A percentile compares a stretch with the other conserved stretches of the same genome.
phyloP scores from a whole-genome alignment of 441 rosid species.

The Biscutella auriculata region DNA sequence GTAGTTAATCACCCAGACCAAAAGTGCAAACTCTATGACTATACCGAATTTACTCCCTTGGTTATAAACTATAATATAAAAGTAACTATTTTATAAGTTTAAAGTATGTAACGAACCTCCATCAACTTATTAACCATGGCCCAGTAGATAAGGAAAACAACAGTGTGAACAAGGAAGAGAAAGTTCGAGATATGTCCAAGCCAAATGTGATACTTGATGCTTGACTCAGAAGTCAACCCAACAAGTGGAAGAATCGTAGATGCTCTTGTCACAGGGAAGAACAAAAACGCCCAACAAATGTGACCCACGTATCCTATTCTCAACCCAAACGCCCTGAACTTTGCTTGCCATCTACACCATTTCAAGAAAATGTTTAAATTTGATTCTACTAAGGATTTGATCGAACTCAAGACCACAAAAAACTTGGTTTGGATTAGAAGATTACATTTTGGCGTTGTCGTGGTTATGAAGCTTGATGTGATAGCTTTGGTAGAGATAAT shows the following conservation, averaged over 20 bases:
- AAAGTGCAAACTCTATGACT: background rate
- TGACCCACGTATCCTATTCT: constrained; percentile 40
- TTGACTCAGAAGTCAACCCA: constrained; percentile 50
- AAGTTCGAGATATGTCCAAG: constrained; percentile 49
- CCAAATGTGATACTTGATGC: constrained; percentile 70
- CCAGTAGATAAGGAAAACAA: constrained; percentile 39
- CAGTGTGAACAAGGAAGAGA: constrained; percentile 39
- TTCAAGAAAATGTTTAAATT: background rate
- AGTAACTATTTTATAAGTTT: background rate
- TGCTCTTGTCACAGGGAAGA: constrained; percentile 55
- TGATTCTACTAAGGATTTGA: background rate
- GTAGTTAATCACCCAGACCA: too few relatives aligned
- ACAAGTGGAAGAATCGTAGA: constrained; percentile 48
- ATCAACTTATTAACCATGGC: constrained; percentile 17
- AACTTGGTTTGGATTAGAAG: background rate
- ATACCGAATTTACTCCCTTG: background rate
- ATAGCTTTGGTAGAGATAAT: constrained; percentile 35
- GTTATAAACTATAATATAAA: background rate
- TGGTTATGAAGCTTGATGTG: constrained; percentile 28
- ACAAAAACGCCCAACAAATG: constrained; percentile 40
- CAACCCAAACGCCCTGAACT: constrained; percentile 24
- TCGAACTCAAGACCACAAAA: background rate
- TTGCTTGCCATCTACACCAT: constrained; percentile 40
- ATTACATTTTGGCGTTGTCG: constrained; percentile 32
- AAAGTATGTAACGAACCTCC: constrained; percentile 18